Conservation (phyloP, 2,329 filamentous ascomycete species). For the Trichoderma breve region DNA sequence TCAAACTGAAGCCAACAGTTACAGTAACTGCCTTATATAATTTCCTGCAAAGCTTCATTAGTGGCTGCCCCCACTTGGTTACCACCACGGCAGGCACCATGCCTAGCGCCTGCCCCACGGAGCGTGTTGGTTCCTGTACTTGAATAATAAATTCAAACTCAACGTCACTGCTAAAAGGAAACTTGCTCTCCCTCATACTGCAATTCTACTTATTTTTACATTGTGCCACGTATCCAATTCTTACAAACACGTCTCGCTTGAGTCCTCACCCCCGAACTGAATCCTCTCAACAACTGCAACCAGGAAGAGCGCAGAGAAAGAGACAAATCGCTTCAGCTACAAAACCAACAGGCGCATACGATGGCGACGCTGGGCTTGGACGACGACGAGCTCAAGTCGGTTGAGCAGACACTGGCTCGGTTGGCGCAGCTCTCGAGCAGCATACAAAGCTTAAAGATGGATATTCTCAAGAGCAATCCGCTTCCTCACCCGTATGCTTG, state of each 20-base stretch:
- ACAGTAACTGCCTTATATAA: too few species aligned
- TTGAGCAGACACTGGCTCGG: slow-evolving; percentile 69
- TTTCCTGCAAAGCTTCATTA: background rate
- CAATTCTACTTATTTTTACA: background rate
- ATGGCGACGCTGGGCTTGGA: slow-evolving; percentile 50
- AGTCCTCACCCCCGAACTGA: background rate
- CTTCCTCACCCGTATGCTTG: slow-evolving; percentile 62
- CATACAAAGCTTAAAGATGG: slow-evolving; percentile 61
- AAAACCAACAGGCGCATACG: background rate
- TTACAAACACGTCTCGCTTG: background rate
- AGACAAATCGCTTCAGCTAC: background rate
- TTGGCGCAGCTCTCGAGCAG: slow-evolving; percentile 67
- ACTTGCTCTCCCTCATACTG: background rate
- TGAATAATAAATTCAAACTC: background rate
- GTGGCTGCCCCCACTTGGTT: background rate
- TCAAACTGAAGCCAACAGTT: too few species aligned
- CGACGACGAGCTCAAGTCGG: slow-evolving; percentile 61
- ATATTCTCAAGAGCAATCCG: slow-evolving; percentile 61
- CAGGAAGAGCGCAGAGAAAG: background rate
- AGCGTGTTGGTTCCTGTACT: background rate
- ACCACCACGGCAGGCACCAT: background rate
- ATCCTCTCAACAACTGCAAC: background rate
- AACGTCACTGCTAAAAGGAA: background rate
- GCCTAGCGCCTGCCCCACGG: background rate
- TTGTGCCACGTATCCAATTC: background rate